phyloP scores from a whole-genome alignment of 148 eudicot genomes.

The Heliamphora exappendiculata region DNA sequence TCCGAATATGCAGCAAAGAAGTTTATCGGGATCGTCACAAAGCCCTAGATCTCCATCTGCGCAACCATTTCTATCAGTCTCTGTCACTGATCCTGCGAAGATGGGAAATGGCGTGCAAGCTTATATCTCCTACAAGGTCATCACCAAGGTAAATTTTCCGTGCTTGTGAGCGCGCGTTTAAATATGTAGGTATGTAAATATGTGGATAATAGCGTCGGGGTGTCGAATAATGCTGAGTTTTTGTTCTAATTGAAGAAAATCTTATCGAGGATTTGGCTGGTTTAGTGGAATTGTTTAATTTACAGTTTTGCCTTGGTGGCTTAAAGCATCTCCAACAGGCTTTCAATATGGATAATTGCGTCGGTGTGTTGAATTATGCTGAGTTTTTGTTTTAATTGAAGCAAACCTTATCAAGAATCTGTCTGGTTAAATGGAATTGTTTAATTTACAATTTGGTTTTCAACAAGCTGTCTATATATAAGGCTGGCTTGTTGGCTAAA shows the following conservation, averaged over 20 bases:
- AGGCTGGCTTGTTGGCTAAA: no score
- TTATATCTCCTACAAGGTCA: constrained; percentile 83
- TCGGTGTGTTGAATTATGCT: no score
- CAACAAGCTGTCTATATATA: no score
- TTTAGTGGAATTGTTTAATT: background rate
- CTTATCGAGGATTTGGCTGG: background rate
- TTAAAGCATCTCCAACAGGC: no score
- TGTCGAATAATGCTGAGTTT: background rate
- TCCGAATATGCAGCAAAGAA: constrained; percentile 44
- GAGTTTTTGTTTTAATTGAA: no score
- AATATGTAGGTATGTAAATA: no score
- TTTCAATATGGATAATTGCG: no score
- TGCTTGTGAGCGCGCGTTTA: no score
- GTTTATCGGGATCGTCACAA: constrained; percentile 38
- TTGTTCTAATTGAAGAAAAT: background rate
- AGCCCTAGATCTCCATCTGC: constrained; percentile 84
- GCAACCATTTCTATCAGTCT: constrained; percentile 52
- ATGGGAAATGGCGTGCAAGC: constrained; percentile 94
- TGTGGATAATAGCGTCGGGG: background rate
- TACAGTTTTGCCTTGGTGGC: background rate
- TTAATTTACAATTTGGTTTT: no score
- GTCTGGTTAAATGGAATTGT: no score
- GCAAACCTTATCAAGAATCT: no score
- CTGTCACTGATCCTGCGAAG: constrained; percentile 95
- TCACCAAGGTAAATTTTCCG: constrained; percentile 54